Percentiles rank a stretch among this genome's conserved stretches.
These are phyloP conservation scores for Xylariaceae sp. DNA, from an alignment of 2,329 filamentous ascomycete genomes.

Conservation along the genomic window DNA sequence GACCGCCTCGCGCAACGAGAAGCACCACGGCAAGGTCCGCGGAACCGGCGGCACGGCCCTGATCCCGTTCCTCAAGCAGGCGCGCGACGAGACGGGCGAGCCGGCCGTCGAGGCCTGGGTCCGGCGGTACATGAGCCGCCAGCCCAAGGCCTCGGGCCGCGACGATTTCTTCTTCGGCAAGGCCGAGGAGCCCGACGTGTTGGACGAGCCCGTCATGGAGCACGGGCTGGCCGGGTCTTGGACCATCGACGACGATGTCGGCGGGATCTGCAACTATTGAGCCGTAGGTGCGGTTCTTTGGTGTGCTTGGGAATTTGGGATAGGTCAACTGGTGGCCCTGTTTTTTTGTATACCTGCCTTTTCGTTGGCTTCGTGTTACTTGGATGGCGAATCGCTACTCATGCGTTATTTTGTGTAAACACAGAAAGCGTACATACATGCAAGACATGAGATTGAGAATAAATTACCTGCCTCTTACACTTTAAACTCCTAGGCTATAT, in stretches of 20 bases:
- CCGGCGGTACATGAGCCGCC: conserved; percentile 58
- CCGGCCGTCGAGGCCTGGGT: conserved; percentile 75
- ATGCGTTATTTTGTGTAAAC: no score
- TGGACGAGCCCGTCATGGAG: conserved; percentile 36
- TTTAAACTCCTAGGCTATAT: no score
- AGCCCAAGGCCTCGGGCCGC: conserved; percentile 51
- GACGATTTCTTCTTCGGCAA: conserved; percentile 63
- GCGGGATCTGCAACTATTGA: conserved; percentile 61
- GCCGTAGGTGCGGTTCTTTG: not conserved
- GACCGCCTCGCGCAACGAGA: conserved; percentile 53
- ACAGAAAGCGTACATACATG: no score
- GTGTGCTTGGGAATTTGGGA: no score
- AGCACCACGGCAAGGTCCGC: conserved; percentile 65
- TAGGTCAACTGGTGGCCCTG: no score
- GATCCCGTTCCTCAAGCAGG: conserved; percentile 96
- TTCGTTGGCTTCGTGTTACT: no score
- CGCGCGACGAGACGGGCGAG: conserved; percentile 92
- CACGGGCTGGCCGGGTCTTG: conserved; percentile 79
- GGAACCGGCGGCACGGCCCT: conserved; percentile 93
- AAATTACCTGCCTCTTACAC: no score
- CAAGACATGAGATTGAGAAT: no score
- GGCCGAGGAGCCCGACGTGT: conserved; percentile 42
- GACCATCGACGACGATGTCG: conserved; percentile 83
- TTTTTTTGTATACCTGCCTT: no score
- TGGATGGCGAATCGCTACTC: no score